These are phyloP conservation scores for Torulaspora franciscae DNA, from an alignment of 805 yeast genomes.

Conservation along the genomic window DNA sequence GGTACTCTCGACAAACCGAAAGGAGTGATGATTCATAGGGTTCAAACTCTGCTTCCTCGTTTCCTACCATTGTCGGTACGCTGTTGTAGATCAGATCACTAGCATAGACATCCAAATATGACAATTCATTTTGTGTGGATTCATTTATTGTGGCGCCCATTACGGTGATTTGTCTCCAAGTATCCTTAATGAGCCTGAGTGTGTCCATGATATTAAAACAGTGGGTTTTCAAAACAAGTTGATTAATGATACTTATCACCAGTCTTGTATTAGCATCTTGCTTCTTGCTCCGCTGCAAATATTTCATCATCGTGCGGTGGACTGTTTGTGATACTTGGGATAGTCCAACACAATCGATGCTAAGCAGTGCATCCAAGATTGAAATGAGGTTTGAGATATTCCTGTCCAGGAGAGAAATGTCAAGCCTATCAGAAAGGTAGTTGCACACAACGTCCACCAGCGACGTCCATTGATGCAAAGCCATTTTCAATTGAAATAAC, in stretches of 20 bases:
- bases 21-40: slow-evolving; percentile 4
- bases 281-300: slow-evolving; percentile 21
- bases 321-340: slow-evolving; percentile 19
- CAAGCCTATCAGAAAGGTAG: slow-evolving; percentile 14
- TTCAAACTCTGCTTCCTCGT: slow-evolving; percentile 10
- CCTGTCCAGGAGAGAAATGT: slow-evolving; percentile 24
- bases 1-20: slow-evolving; percentile 16
- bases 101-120: slow-evolving; percentile 44
- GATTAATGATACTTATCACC: slow-evolving; percentile 44
- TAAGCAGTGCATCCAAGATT: slow-evolving; percentile 23
- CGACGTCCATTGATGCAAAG: slow-evolving; percentile 25
- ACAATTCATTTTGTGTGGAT: slow-evolving; percentile 41
- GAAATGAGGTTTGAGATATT: slow-evolving; percentile 28
- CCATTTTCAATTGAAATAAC: slow-evolving; percentile 24
- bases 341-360: slow-evolving; percentile 26
- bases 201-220: slow-evolving; percentile 40
- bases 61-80: slow-evolving; percentile 22
- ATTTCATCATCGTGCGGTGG: slow-evolving; percentile 18
- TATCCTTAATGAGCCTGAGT: slow-evolving; percentile 38
- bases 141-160: slow-evolving; percentile 42
- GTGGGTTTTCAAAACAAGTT: slow-evolving; percentile 40
- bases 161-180: slow-evolving; percentile 36
- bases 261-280: slow-evolving; percentile 33
- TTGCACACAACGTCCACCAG: slow-evolving; percentile 17
- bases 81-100: slow-evolving; percentile 37